phyloP scores from a whole-genome alignment of 1,139 yeast species.

The Candida glucosophila region DNA sequence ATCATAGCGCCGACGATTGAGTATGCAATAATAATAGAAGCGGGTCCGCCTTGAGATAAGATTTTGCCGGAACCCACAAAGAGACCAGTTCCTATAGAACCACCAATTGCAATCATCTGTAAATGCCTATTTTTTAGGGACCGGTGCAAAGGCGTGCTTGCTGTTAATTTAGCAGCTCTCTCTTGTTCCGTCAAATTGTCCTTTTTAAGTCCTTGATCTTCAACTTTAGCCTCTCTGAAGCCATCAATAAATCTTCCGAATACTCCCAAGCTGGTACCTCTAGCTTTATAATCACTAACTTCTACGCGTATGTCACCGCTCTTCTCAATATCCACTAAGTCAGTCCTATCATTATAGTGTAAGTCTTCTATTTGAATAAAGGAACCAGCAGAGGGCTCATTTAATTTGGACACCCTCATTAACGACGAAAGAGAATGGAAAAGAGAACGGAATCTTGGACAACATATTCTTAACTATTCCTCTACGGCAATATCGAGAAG shows the following conservation, averaged over 20 bases:
- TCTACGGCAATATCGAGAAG: too few relatives aligned
- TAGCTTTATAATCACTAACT: too few relatives aligned
- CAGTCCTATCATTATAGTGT: too few relatives aligned
- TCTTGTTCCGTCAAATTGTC: conserved; percentile 54
- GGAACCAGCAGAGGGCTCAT: too few relatives aligned
- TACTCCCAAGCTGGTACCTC: too few relatives aligned
- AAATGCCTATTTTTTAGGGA: conserved; percentile 57
- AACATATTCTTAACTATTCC: too few relatives aligned
- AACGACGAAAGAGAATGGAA: too few relatives aligned
- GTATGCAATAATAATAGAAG: conserved; percentile 61
- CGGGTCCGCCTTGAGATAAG: conserved; percentile 62
- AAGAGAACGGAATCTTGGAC: too few relatives aligned
- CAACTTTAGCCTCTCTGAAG: conserved; percentile 45
- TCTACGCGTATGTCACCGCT: too few relatives aligned
- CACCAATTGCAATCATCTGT: conserved; percentile 84
- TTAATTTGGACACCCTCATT: too few relatives aligned
- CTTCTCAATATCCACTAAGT: too few relatives aligned
- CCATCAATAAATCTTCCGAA: conserved; percentile 42
- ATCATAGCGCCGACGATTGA: conserved; percentile 34
- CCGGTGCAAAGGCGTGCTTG: conserved; percentile 62
- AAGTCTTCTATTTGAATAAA: too few relatives aligned
- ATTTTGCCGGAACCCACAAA: conserved; percentile 62
- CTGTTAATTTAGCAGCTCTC: conserved; percentile 56
- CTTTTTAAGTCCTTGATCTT: conserved; percentile 43
- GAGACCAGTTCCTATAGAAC: conserved; percentile 76